Evolutionary conservation across 2,329 filamentous ascomycete genomes (phyloP), one percentile per base, ranked within the genome.

Genomic region (Paecilomyces variotii): DNA sequence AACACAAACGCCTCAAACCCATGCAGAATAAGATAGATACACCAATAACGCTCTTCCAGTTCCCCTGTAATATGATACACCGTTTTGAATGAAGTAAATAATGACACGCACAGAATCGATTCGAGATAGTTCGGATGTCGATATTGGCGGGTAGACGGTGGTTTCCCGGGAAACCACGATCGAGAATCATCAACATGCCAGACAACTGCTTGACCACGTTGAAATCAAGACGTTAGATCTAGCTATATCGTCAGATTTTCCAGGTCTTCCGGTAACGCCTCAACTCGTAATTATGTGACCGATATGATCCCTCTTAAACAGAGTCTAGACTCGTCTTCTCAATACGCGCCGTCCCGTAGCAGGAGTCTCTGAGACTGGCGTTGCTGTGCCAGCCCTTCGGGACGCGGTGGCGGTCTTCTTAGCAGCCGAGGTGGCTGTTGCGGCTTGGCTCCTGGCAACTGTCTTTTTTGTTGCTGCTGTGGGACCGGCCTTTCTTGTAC

Each of bases 331-430:
- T 19, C 74, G 70, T 63, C 76, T 78, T 53, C 76, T 74, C 60
- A 79, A 63, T 11, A 74, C 71, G 55, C 76, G 69, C 32, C 72
- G 72, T 24, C 72, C 71, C 10, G 70, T 62, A 32, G 71, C 62
- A 6, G 71, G 61, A 30, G 68, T 64, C 53, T 77, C 74, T 32
- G 72, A 70, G 5, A 67, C 69, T 59, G 75, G 76, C 50, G 67
- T 70, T 24, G 66, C 63, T 2, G 72, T 19, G 4, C 39, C 39
- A 45, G 39, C 39, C 19, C n/a, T 45, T 19, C 39, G 39, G 19
- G 39, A 45, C 39, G 39, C 64, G 7, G 68, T 65, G 3, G 71
- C 63, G 30, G 65, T 69, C 60, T 72, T 74, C 59, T 74, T 76
- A 7, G 72, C 66, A 30, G 68, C 65, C 3, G 70, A 65, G 1